A percentile compares a stretch with the other conserved stretches of the same genome.
phyloP scores from a whole-genome alignment of 1,284 basidiomycete species.

The Cerioporus squamosus region DNA sequence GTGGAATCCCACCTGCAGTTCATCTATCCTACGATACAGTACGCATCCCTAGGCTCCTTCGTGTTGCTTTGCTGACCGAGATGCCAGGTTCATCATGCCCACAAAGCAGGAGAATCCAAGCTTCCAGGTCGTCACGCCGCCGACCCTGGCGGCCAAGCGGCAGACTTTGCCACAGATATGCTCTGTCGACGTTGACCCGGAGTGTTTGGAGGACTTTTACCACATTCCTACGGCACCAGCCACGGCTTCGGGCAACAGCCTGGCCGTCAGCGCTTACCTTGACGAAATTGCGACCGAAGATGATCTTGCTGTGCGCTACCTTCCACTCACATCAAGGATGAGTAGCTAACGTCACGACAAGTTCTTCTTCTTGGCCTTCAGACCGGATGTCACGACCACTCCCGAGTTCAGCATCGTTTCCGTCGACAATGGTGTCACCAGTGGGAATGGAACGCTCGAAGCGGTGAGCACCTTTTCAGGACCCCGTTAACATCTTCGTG shows the following conservation, averaged over 20 bases:
- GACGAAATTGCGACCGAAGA: slow-evolving; percentile 52
- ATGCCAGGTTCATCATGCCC: not conserved
- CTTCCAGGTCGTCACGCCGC: not conserved
- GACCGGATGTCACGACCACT: slow-evolving; percentile 46
- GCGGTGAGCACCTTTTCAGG: slow-evolving; percentile 2
- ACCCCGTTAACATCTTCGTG: slow-evolving; percentile 31
- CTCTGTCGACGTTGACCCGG: slow-evolving; percentile 46
- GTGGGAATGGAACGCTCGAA: slow-evolving; percentile 18
- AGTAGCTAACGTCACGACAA: slow-evolving; percentile 20
- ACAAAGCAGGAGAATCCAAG: not conserved
- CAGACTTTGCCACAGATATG: slow-evolving; percentile 9
- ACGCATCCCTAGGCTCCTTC: not conserved
- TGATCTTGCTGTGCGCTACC: slow-evolving; percentile 45
- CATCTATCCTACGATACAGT: slow-evolving; percentile 42
- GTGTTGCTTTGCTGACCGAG: not conserved
- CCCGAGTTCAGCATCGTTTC: slow-evolving; percentile 23
- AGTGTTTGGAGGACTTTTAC: slow-evolving; percentile 58
- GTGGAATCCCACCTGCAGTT: slow-evolving; percentile 39
- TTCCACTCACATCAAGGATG: no score
- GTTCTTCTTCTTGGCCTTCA: slow-evolving; percentile 52
- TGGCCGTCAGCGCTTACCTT: slow-evolving; percentile 61
- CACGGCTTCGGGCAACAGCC: slow-evolving; percentile 46
- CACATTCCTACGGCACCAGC: slow-evolving; percentile 49
- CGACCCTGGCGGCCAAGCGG: not conserved
- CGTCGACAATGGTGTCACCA: slow-evolving; percentile 39